Conservation (phyloP, 352 stramenopile species). For the Phytopythium boreale region DNA sequence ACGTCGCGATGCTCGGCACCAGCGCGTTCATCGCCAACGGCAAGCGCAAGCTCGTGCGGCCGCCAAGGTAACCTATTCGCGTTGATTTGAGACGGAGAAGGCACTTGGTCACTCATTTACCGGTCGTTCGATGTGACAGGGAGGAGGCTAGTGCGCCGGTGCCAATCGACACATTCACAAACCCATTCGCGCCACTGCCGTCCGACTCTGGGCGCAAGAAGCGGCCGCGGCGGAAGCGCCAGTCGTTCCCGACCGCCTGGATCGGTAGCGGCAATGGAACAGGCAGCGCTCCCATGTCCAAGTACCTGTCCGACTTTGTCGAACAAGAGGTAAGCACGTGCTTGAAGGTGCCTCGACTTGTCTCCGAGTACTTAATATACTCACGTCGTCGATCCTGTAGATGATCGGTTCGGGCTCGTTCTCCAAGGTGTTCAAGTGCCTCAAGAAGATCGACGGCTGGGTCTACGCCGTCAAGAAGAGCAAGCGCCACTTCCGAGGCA, state of each 20-base stretch:
- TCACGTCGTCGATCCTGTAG: slow-evolving; percentile 16
- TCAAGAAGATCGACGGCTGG: slow-evolving; percentile 87
- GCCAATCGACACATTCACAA: slow-evolving; percentile 53
- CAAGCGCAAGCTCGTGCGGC: slow-evolving; percentile 9
- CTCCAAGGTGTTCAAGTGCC: slow-evolving; percentile 85
- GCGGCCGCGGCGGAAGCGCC: slow-evolving; percentile 54
- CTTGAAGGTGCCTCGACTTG: background rate
- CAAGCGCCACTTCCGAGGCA: slow-evolving; percentile 79
- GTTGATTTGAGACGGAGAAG: no score
- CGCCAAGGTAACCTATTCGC: slow-evolving; percentile 12
- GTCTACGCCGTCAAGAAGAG: slow-evolving; percentile 87
- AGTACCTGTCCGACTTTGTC: slow-evolving; percentile 78
- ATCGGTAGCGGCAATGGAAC: slow-evolving; percentile 12
- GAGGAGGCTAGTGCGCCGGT: slow-evolving; percentile 10
- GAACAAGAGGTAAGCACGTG: slow-evolving; percentile 50
- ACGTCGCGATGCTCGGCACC: background rate
- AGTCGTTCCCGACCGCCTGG: slow-evolving; percentile 58
- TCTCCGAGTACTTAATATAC: background rate
- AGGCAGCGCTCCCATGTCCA: slow-evolving; percentile 39
- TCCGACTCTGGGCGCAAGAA: slow-evolving; percentile 57
- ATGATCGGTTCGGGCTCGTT: slow-evolving; percentile 82
- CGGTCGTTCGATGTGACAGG: background rate
- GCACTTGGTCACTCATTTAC: background rate
- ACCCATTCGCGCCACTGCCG: slow-evolving; percentile 61
- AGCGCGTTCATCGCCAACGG: slow-evolving; percentile 11